These are phyloP conservation scores for Picochlorum sp. DNA, from an alignment of 139 green algal species.

Conservation along the genomic window DNA sequence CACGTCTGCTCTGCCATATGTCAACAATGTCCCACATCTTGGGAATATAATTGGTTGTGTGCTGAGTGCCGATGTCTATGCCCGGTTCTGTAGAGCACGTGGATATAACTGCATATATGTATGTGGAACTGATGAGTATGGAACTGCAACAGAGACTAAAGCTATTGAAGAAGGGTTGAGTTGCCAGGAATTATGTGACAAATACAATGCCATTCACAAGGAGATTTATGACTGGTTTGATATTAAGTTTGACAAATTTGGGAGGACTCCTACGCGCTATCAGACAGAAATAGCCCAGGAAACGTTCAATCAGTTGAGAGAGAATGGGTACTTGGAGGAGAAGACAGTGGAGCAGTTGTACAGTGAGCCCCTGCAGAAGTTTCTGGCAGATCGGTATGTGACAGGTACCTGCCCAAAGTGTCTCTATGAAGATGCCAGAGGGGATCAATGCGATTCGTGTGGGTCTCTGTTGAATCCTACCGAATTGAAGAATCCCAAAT, in stretches of 20 bases:
- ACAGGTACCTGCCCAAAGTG: conserved; percentile 92
- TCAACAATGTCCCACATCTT: conserved; percentile 99
- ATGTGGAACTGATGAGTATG: conserved; percentile 98
- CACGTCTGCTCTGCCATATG: conserved; percentile 92
- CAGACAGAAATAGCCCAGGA: conserved; percentile 65
- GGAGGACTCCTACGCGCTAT: conserved; percentile 73
- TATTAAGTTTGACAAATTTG: conserved; percentile 92
- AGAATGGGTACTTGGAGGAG: conserved; percentile 40
- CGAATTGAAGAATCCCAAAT: conserved; percentile 85
- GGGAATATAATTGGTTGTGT: conserved; percentile 99
- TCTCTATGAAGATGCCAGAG: conserved; percentile 73
- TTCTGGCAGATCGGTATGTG: conserved; percentile 93
- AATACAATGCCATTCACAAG: conserved; percentile 93
- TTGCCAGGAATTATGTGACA: conserved; percentile 91
- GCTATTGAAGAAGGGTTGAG: conserved; percentile 90
- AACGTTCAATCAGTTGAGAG: conserved; percentile 53
- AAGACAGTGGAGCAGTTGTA: conserved; percentile 84
- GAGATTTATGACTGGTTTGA: conserved; percentile 96
- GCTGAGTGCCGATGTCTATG: conserved; percentile 85
- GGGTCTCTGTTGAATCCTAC: conserved; percentile 86
- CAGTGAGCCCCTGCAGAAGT: conserved; percentile 71
- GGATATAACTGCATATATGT: conserved; percentile 91
- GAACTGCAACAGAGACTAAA: conserved; percentile 97
- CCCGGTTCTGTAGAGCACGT: conserved; percentile 74
- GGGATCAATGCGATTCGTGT: conserved; percentile 90